Base-by-base conservation (phyloP, 2,329 filamentous ascomycete genomes). In the Penicillium italicum region DNA sequence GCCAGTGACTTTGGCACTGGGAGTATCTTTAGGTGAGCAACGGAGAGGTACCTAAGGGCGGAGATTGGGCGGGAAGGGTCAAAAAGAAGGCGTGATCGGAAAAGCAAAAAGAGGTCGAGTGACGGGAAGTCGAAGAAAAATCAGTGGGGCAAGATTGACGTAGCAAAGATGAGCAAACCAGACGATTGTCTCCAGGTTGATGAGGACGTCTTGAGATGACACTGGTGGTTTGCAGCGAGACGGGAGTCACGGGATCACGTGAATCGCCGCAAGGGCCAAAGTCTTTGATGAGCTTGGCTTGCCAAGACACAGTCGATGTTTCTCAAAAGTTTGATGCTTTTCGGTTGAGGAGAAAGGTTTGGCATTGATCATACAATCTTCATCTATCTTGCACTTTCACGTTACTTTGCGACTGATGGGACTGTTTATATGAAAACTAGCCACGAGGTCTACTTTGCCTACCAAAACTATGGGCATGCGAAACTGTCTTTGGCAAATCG, bases 161-260 rank as follows among this genome's bases (percentile, higher is more conserved):
- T 56, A 59, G 53, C 46, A 61, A 59, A 61, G 64, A 46, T 50
- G 56, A 50, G 53, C 41, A 57, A 60, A 51, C 52, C 62, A 43
- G 41, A 65, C 62, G 48, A 55, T 61, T 61, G 51, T 58, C 50
- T 57, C 50, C 38, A 53, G 46, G 52, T 54, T 42, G 59, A 63
- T 59, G 57, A 43, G 51, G 50, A 56, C 41, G 49, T 55, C 53
- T 62, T 61, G 60, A 68, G 67, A 68, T 65, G 69, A 64, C 58
- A 63, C 55, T 63, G 66, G 57, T 66, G 69, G 69, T 73, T 74
- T 74, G 72, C 70, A 70, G 72, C 69, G 64, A 73, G 70, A 71
- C 72, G 69, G 69, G 68, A 71, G 70, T 71, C 57, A 60, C 48
- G 51, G 18, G 26, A 43, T 59, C 33, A 47, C 55, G 54, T 60